Evolutionary conservation across 73 alveolate genomes (phyloP), one percentile per base, ranked within the genome.

Genomic region (Paramecium caudatum): DNA sequence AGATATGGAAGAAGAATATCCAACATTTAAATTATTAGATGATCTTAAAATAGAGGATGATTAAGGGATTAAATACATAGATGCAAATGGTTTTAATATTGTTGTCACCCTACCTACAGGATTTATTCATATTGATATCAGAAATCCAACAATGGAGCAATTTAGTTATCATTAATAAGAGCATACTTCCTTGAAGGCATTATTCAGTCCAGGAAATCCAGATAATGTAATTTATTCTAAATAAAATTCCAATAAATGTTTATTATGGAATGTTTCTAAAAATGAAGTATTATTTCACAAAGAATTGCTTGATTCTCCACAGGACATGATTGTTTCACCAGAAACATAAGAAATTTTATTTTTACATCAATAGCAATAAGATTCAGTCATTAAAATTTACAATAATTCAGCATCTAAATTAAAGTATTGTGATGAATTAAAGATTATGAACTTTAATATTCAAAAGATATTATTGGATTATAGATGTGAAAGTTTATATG

Each of bases 51-150:
- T 55, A 17, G 88, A 19, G 1, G 41, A 74, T 3, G 10, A 13
- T 16, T 19, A 74, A 21, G 55, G 25, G 39, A 43, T 74, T 3
- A 74, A 74, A 41, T 41, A 74, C 19, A 74, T 74, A 8, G 88
- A 74, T 74, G 62, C 43, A n/a, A 45, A 45, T 37, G 88, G 43
- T 3, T 3, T 41, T 21, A 74, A 74, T 74, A 46, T 74, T 8
- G 16, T 74, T 16, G 88, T 39, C 21, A 74, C 88, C 1, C 19
- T 45, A 37, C 21, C 69, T 15, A 74, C 36, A 39, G 88, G 88
- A 36, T 74, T 74, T 41, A 45, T 74, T 8, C 62, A 74, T 39
- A 39, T 74, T 3, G 88, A 74, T 74, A 74, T 74, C 17, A 74
- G 88, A 74, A 43, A 12, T 16, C 88, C 88, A 0, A 23, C 6